Evolutionary conservation across 495 filamentous ascomycete genomes (phyloP).

Genomic region (Daldinia vernicosa): DNA sequence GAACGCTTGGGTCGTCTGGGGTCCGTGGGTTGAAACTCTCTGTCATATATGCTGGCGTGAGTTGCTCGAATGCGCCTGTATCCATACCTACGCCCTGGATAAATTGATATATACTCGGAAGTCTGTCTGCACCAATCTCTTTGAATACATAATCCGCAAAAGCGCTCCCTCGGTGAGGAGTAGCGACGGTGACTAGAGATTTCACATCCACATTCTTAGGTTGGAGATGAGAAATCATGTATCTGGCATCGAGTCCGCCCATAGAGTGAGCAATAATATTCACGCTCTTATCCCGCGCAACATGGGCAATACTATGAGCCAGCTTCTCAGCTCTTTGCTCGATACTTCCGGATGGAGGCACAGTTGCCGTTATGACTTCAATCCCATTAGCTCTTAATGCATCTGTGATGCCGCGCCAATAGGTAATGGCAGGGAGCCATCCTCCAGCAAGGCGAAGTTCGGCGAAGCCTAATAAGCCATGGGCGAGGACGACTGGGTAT

Average conservation of each 20-base stretch:
- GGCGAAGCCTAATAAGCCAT: slow-evolving; percentile 92
- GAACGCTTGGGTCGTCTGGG: slow-evolving; percentile 75
- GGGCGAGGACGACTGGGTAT: slow-evolving; percentile 82
- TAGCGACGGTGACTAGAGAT: slow-evolving; percentile 87
- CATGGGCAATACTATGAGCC: slow-evolving; percentile 68
- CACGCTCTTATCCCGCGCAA: slow-evolving; percentile 75
- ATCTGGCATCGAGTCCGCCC: slow-evolving; percentile 87
- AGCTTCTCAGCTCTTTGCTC: slow-evolving; percentile 77
- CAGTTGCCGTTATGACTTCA: slow-evolving; percentile 81
- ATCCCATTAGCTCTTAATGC: slow-evolving; percentile 75
- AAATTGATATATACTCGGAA: slow-evolving; percentile 75
- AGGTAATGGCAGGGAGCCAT: slow-evolving; percentile 79
- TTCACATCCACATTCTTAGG: slow-evolving; percentile 73
- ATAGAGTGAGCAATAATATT: slow-evolving; percentile 86
- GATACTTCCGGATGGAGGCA: slow-evolving; percentile 82
- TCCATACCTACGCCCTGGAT: slow-evolving; percentile 74
- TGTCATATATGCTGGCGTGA: slow-evolving; percentile 83
- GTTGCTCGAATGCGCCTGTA: slow-evolving; percentile 83
- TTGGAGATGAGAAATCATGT: slow-evolving; percentile 85
- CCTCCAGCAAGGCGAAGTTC: slow-evolving; percentile 77
- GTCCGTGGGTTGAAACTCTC: slow-evolving; percentile 83
- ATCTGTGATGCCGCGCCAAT: slow-evolving; percentile 91
- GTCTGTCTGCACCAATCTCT: slow-evolving; percentile 66
- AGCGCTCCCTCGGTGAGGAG: slow-evolving; percentile 83
- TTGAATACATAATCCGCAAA: slow-evolving; percentile 87